These are phyloP conservation scores for Pyrenochaeta sp. DNA, from an alignment of 2,329 filamentous ascomycete species.

Conservation along the genomic window DNA sequence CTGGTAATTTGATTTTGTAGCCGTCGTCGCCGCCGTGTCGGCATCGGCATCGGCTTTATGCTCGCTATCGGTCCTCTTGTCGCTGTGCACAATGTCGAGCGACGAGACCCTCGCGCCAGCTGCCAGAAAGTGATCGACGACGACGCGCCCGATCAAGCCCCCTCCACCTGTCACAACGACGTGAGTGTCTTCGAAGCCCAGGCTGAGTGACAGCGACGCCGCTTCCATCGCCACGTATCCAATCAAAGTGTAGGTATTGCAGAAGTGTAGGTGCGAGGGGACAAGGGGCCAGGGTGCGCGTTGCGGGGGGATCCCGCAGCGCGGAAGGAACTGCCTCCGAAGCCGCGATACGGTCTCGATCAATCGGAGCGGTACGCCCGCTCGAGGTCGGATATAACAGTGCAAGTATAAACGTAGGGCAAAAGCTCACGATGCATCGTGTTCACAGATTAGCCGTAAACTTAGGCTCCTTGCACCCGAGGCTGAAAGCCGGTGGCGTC, in stretches of 20 bases:
- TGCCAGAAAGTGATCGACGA: slow-evolving; percentile 52
- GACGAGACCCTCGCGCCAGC: slow-evolving; percentile 53
- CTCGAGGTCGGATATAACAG: background rate
- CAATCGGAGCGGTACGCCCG: too few species aligned
- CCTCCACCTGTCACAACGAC: slow-evolving; percentile 53
- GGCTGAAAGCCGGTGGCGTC: background rate
- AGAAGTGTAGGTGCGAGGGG: background rate
- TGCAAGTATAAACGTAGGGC: too few species aligned
- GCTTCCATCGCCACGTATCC: slow-evolving; percentile 10
- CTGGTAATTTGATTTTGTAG: slow-evolving; percentile 3
- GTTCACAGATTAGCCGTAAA: background rate
- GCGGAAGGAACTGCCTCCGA: background rate
- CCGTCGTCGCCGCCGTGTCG: too few species aligned
- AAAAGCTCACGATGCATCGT: too few species aligned
- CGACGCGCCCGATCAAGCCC: slow-evolving; percentile 50
- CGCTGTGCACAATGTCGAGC: too few species aligned
- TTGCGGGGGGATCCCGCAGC: background rate
- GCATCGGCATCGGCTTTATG: too few species aligned
- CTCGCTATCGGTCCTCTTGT: too few species aligned
- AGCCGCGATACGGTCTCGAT: background rate
- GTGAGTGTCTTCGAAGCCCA: slow-evolving; percentile 48
- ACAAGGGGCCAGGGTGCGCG: background rate
- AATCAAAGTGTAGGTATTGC: background rate
- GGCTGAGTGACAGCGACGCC: slow-evolving; percentile 25
- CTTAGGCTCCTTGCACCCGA: background rate